Conservation (phyloP, 257 asterid genomes). For the Gardenia jasminoides region DNA sequence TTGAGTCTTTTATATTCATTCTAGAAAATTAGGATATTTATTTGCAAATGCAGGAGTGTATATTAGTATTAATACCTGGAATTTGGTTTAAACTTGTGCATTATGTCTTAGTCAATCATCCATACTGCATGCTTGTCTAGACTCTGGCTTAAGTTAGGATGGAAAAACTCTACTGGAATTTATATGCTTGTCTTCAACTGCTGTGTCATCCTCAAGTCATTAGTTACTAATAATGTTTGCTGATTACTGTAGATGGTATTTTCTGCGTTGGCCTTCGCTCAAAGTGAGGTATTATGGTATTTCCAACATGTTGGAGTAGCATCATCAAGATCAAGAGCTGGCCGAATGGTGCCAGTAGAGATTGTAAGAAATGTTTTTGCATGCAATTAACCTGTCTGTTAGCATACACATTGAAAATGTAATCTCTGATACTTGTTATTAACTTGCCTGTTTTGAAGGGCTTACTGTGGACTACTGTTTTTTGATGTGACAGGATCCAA, state of each 20-base stretch:
- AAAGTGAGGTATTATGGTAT: slow-evolving; percentile 96
- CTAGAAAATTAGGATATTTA: slow-evolving; percentile 4
- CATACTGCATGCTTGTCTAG: background rate
- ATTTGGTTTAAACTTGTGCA: background rate
- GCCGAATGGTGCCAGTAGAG: slow-evolving; percentile 75
- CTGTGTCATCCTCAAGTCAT: background rate
- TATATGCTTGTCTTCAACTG: background rate
- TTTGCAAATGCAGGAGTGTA: too few relatives aligned
- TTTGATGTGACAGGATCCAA: slow-evolving; percentile 72
- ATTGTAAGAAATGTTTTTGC: slow-evolving; percentile 58
- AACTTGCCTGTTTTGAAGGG: slow-evolving; percentile 7
- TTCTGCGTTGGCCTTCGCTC: slow-evolving; percentile 95
- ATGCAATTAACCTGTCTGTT: slow-evolving; percentile 5
- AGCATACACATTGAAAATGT: background rate
- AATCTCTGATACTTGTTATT: slow-evolving; percentile 3
- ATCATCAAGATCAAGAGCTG: slow-evolving; percentile 69
- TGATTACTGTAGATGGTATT: slow-evolving; percentile 86
- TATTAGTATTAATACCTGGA: background rate
- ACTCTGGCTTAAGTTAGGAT: slow-evolving; percentile 3
- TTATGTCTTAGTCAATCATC: background rate
- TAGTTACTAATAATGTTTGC: slow-evolving; percentile 20
- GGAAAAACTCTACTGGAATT: background rate
- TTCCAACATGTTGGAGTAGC: slow-evolving; percentile 94
- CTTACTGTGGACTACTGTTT: slow-evolving; percentile 6
- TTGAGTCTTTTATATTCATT: background rate